Evolutionary conservation across 345 rosid species (phyloP).

Genomic region (Brassica cretica): DNA sequence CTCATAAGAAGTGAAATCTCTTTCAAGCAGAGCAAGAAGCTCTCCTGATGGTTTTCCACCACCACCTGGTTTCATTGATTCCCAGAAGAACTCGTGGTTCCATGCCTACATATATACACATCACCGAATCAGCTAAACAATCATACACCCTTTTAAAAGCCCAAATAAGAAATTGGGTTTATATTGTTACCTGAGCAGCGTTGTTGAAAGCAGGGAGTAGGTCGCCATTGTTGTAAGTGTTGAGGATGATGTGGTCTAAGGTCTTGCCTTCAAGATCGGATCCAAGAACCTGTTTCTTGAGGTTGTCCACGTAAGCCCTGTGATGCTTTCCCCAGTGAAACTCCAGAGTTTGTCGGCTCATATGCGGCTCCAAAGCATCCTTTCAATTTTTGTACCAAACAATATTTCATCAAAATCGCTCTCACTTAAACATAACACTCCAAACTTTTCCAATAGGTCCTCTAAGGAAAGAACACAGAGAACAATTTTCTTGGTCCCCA

Average conservation of each 20-base stretch:
- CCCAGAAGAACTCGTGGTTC: conserved; percentile 98
- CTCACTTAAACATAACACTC: conserved; percentile 5
- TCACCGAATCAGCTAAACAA: conserved; percentile 3
- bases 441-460: neutral
- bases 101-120: conserved; percentile 54
- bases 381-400: conserved; percentile 21
- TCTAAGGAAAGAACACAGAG: neutral
- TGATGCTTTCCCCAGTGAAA: conserved; percentile 98
- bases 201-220: conserved; percentile 87
- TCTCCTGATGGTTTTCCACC: conserved; percentile 92
- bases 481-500: neutral
- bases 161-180: neutral
- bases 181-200: conserved; percentile 72
- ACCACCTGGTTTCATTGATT: conserved; percentile 87
- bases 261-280: conserved; percentile 66
- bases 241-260: conserved; percentile 56
- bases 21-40: conserved; percentile 69
- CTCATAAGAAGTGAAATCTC: conserved; percentile 88
- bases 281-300: conserved; percentile 79
- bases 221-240: conserved; percentile 70
- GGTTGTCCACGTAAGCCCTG: conserved; percentile 79
- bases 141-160: neutral
- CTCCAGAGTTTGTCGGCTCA: conserved; percentile 76
- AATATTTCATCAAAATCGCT: conserved; percentile 2
- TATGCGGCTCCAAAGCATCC: conserved; percentile 89